phyloP scores from a whole-genome alignment of 345 rosid species.

The Fremontodendron californicum region DNA sequence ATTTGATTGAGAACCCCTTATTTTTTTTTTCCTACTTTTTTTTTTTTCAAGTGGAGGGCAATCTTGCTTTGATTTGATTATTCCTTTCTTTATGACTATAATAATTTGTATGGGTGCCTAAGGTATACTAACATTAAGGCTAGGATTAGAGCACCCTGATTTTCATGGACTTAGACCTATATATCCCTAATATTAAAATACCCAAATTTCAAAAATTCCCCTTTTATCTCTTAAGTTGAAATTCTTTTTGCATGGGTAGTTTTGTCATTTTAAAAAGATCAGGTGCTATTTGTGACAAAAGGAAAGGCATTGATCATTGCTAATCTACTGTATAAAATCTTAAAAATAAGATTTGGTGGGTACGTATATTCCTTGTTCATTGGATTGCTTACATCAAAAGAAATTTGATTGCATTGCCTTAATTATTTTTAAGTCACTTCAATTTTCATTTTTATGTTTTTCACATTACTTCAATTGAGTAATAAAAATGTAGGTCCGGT shows the following conservation, averaged over 20 bases:
- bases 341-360: slow-evolving; percentile 31
- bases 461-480: not conserved
- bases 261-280: not conserved
- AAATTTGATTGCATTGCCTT: not conserved
- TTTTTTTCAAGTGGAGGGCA: not conserved
- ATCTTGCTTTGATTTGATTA: not conserved
- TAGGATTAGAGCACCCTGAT: not conserved
- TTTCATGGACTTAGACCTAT: not conserved
- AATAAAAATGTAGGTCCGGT: not conserved
- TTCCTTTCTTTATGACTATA: not conserved
- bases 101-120: not conserved
- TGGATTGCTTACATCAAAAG: slow-evolving; percentile 26
- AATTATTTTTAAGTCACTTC: not conserved
- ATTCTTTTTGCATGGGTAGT: no score
- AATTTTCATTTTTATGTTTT: not conserved
- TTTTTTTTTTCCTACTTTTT: no score
- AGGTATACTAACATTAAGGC: no score
- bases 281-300: no score
- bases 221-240: not conserved
- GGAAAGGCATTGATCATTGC: not conserved
- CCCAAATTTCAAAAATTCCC: not conserved
- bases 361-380: slow-evolving; percentile 22
- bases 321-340: no score
- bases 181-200: not conserved
- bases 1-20: not conserved